Evolutionary conservation across 177 flowering plant genomes (phyloP), one percentile per base, ranked within the genome.

Genomic region (Telopea speciosissima): DNA sequence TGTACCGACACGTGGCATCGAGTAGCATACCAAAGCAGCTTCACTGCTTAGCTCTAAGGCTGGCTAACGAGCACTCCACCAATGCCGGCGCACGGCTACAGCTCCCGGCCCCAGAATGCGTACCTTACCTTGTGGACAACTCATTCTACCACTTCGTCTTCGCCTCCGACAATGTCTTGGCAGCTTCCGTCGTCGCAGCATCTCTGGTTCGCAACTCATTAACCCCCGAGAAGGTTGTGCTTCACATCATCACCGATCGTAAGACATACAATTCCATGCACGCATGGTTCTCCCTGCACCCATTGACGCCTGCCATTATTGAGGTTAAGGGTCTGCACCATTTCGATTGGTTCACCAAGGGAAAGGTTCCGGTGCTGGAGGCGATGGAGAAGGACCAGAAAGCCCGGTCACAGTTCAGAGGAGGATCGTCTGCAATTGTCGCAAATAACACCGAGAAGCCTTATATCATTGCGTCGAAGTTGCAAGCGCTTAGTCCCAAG

Each of bases 1-100:
- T 92, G 8, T 92, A 90, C 77, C 83, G 94, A 3, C 99, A 95
- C 68, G 93, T 95, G 16, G 99, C 99, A 45, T 92, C 99, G 8
- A 95, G 94, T 76, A 89, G 97, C 94, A 95, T 95, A 61, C 99
- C 99, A 0, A 95, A 95, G 66, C 92, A 87, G 72, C 93, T 95
- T 25, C 90, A 95, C 73, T 95, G 99, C 79, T 85, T 95, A 1
- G 84, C 93, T 11, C 77, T 95, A 6, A 81, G 70, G 56, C 83
- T 95, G 19, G 96, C 99, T 36, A 81, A 85, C 52, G 99, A 92
- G 77, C 90, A 95, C 81, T 80, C 97, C 13, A 86, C 63, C 77
- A 95, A 92, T 33, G 92, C 99, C 21, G 86, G 82, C 1, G 99
- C 99, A 16, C 87, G 99, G 28, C 88, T 85, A 59, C 99, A 95